Evolutionary conservation across 768 basidiomycete species (phyloP).

Genomic region (Tylopilus sp.): DNA sequence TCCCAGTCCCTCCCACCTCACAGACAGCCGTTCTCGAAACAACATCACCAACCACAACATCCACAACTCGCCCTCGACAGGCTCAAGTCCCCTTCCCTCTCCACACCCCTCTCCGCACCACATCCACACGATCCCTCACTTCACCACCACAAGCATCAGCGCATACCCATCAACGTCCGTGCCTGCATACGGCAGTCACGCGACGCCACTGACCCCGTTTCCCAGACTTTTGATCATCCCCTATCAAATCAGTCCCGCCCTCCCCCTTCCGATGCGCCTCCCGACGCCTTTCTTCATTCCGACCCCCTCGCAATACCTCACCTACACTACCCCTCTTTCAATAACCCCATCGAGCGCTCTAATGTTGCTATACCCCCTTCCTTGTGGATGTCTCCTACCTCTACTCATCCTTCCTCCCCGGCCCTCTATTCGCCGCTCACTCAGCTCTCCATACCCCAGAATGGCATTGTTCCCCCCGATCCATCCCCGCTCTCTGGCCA

Average conservation of each 20-base stretch:
- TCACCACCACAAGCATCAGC: conserved; percentile 16
- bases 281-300: conserved; percentile 14
- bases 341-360: conserved; percentile 45
- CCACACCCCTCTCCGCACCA: conserved; percentile 5
- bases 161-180: conserved; percentile 17
- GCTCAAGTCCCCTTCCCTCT: conserved; percentile 18
- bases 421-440: conserved; percentile 38
- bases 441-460: conserved; percentile 35
- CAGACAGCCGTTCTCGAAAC: conserved; percentile 31
- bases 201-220: conserved; percentile 3
- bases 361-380: conserved; percentile 64
- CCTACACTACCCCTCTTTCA: conserved; percentile 23
- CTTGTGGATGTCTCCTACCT: conserved; percentile 79
- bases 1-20: conserved; percentile 19
- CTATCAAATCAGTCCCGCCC: conserved; percentile 13
- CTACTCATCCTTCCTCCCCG: conserved; percentile 44
- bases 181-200: not conserved
- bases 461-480: conserved; percentile 30
- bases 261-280: conserved; percentile 9
- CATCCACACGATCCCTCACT: conserved; percentile 8
- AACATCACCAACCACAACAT: no score
- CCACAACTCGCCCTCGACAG: conserved; percentile 24
- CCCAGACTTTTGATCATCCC: conserved; percentile 20
- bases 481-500: conserved; percentile 35
- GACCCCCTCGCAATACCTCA: conserved; percentile 20